Percentiles rank a stretch among this genome's conserved stretches.
These are phyloP conservation scores for Dryadomyces quercivorus DNA, from an alignment of 2,329 filamentous ascomycete species.

Conservation along the genomic window DNA sequence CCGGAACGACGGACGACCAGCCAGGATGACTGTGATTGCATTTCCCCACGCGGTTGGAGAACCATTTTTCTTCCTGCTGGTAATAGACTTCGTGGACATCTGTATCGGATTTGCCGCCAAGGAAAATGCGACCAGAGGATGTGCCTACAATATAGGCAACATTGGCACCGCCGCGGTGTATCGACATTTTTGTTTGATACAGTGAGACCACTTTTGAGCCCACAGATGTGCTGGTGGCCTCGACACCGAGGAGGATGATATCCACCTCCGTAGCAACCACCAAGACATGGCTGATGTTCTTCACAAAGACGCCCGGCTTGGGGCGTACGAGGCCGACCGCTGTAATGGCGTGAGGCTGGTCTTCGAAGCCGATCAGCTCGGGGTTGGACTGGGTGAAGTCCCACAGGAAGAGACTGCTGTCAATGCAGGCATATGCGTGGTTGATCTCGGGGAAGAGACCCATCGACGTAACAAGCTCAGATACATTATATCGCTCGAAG, in stretches of 20 bases:
- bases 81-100: conserved; percentile 93
- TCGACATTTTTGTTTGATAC: conserved; percentile 79
- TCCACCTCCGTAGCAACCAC: conserved; percentile 80
- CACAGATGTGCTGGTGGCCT: conserved; percentile 50
- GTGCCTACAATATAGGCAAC: conserved; percentile 72
- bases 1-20: conserved; percentile 53
- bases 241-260: conserved; percentile 78
- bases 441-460: conserved; percentile 90
- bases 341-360: conserved; percentile 77
- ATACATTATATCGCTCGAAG: conserved; percentile 82
- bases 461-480: conserved; percentile 83
- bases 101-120: conserved; percentile 66
- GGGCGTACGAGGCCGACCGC: conserved; percentile 82
- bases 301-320: conserved; percentile 76
- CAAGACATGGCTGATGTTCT: conserved; percentile 73
- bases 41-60: conserved; percentile 75
- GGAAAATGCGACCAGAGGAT: conserved; percentile 83
- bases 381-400: conserved; percentile 92
- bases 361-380: conserved; percentile 83
- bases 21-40: conserved; percentile 75
- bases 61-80: conserved; percentile 96
- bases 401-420: conserved; percentile 94
- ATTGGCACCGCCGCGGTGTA: conserved; percentile 63
- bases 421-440: conserved; percentile 90
- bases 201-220: conserved; percentile 64